Evolutionary conservation across 2,329 filamentous ascomycete species (phyloP).

Genomic region (Thermoascus crustaceus): DNA sequence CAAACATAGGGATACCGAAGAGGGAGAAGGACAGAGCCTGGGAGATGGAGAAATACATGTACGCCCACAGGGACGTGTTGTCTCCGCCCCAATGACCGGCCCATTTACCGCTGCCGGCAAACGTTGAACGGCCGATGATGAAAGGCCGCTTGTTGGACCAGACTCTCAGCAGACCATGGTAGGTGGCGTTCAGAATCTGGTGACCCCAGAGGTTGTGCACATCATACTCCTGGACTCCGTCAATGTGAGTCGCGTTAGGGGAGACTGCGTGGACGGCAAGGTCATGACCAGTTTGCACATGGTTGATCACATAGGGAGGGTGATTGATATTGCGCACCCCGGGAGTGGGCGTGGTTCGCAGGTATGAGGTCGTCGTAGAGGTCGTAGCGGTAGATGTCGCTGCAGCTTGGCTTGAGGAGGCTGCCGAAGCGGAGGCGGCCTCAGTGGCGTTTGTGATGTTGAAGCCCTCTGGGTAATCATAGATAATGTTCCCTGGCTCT

Average conservation of each 20-base stretch:
- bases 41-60: slow-evolving; percentile 69
- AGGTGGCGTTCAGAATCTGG: slow-evolving; percentile 69
- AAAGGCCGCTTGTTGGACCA: slow-evolving; percentile 66
- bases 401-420: slow-evolving; percentile 44
- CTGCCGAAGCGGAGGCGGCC: slow-evolving; percentile 51
- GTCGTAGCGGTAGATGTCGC: slow-evolving; percentile 27
- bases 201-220: slow-evolving; percentile 73
- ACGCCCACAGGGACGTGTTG: slow-evolving; percentile 61
- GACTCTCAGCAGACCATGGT: slow-evolving; percentile 57
- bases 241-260: slow-evolving; percentile 68
- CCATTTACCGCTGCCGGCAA: slow-evolving; percentile 65
- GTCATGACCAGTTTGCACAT: slow-evolving; percentile 56
- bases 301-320: slow-evolving; percentile 69
- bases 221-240: slow-evolving; percentile 69
- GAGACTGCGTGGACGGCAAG: slow-evolving; percentile 64
- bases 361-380: slow-evolving; percentile 38
- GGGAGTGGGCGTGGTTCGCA: slow-evolving; percentile 53
- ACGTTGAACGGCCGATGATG: slow-evolving; percentile 76
- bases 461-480: slow-evolving; percentile 61
- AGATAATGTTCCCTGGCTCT: slow-evolving; percentile 52
- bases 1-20: slow-evolving; percentile 72
- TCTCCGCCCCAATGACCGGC: slow-evolving; percentile 79
- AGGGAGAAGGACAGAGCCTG: slow-evolving; percentile 68
- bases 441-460: slow-evolving; percentile 61
- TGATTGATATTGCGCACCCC: slow-evolving; percentile 61